Conservation (phyloP, 2,329 filamentous ascomycete species). For the Aspergillus sp. region DNA sequence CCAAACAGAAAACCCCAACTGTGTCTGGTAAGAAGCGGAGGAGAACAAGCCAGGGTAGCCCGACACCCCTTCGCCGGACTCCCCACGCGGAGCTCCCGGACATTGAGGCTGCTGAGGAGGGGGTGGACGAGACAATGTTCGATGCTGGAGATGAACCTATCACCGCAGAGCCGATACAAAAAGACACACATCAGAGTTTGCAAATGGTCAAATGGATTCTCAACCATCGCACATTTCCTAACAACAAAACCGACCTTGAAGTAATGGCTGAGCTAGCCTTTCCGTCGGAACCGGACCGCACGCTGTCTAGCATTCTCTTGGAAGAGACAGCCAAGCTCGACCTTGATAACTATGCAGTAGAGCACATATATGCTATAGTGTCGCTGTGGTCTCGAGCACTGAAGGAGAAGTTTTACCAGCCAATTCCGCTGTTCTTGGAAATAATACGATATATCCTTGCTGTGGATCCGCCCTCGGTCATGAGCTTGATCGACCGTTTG, state of each 20-base stretch:
- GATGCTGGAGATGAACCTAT: slow-evolving; percentile 30
- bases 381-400: slow-evolving; percentile 61
- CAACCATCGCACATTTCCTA: slow-evolving; percentile 56
- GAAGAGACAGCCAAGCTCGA: slow-evolving; percentile 53
- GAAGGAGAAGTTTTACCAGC: slow-evolving; percentile 56
- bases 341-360: slow-evolving; percentile 51
- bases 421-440: slow-evolving; percentile 48
- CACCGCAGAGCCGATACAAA: slow-evolving; percentile 27
- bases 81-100: slow-evolving; percentile 32
- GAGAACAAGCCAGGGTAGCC: slow-evolving; percentile 55
- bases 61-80: slow-evolving; percentile 52
- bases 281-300: slow-evolving; percentile 54
- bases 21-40: slow-evolving; percentile 64
- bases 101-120: slow-evolving; percentile 33
- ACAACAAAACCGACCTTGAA: slow-evolving; percentile 58
- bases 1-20: slow-evolving; percentile 59
- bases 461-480: slow-evolving; percentile 41
- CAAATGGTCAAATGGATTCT: slow-evolving; percentile 59
- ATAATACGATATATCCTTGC: slow-evolving; percentile 47
- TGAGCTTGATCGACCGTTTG: slow-evolving; percentile 43
- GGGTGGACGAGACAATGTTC: slow-evolving; percentile 26
- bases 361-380: slow-evolving; percentile 56
- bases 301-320: slow-evolving; percentile 59
- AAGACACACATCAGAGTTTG: slow-evolving; percentile 31
- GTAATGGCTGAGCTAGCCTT: slow-evolving; percentile 57